These are phyloP conservation scores for Aspergillus uvarum DNA, from an alignment of 2,329 filamentous ascomycete genomes.

Conservation along the genomic window DNA sequence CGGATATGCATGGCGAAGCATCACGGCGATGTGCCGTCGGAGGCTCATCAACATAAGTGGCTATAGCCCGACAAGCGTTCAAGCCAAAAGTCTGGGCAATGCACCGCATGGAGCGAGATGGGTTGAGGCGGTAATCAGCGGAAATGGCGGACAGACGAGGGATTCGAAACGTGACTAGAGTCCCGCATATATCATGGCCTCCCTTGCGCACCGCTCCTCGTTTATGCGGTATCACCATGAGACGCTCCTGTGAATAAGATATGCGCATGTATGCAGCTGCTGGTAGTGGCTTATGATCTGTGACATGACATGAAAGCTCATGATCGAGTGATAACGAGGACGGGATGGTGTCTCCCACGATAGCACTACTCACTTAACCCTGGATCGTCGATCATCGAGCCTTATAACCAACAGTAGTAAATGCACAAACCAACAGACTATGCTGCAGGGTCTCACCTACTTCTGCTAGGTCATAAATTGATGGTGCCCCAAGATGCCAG, in stretches of 20 bases:
- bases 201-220: background rate
- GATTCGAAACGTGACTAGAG: background rate
- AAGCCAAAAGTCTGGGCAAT: background rate
- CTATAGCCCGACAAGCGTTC: background rate
- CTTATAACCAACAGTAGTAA: background rate
- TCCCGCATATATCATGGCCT: background rate
- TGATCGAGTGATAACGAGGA: background rate
- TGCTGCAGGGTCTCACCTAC: no score
- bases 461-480: background rate
- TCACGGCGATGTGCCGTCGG: background rate
- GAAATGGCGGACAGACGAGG: background rate
- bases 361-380: background rate
- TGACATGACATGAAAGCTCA: background rate
- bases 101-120: background rate
- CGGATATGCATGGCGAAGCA: background rate
- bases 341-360: background rate
- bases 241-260: background rate
- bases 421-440: background rate
- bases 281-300: background rate
- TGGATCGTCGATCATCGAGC: background rate
- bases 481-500: background rate
- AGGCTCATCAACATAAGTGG: background rate
- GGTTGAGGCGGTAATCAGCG: background rate
- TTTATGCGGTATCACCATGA: background rate
- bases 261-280: background rate